A percentile compares a stretch with the other conserved stretches of the same genome.
Evolutionary conservation across 2,329 filamentous ascomycete species (phyloP).

Genomic region (Penicillium sp.): DNA sequence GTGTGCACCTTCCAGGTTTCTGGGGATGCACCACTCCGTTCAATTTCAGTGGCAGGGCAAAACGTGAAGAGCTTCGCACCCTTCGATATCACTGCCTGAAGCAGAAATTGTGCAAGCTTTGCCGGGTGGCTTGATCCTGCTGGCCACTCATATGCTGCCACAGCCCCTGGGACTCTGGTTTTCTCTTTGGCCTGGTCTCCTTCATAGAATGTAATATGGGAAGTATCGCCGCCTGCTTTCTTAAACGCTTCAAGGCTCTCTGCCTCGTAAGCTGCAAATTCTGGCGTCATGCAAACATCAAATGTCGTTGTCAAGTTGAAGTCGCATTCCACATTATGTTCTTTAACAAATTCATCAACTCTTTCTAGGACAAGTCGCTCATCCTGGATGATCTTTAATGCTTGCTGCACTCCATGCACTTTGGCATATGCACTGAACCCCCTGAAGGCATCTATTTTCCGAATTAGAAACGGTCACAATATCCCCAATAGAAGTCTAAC

Average conservation of each 20-base stretch:
- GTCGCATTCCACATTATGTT: conserved; percentile 46
- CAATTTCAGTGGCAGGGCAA: conserved; percentile 39
- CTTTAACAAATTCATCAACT: conserved; percentile 44
- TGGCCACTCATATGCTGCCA: conserved; percentile 53
- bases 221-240: conserved; percentile 46
- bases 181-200: conserved; percentile 40
- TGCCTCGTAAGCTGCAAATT: conserved; percentile 48
- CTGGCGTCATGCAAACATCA: conserved; percentile 49
- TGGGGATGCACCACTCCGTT: conserved; percentile 1
- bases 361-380: conserved; percentile 44
- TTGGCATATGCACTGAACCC: conserved; percentile 47
- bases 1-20: conserved; percentile 22
- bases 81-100: conserved; percentile 37
- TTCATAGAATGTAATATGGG: conserved; percentile 42
- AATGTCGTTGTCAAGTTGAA: conserved; percentile 49
- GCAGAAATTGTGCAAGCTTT: conserved; percentile 51
- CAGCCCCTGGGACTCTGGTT: conserved; percentile 39
- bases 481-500: background rate
- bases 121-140: conserved; percentile 51
- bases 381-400: conserved; percentile 48
- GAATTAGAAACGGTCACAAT: background rate
- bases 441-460: conserved; percentile 44
- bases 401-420: conserved; percentile 45
- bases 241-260: conserved; percentile 41
- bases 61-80: conserved; percentile 46